A percentile compares a stretch with the other conserved stretches of the same genome.
Evolutionary conservation across 441 rosid genomes (phyloP).

Genomic region (Adansonia gregorii): DNA sequence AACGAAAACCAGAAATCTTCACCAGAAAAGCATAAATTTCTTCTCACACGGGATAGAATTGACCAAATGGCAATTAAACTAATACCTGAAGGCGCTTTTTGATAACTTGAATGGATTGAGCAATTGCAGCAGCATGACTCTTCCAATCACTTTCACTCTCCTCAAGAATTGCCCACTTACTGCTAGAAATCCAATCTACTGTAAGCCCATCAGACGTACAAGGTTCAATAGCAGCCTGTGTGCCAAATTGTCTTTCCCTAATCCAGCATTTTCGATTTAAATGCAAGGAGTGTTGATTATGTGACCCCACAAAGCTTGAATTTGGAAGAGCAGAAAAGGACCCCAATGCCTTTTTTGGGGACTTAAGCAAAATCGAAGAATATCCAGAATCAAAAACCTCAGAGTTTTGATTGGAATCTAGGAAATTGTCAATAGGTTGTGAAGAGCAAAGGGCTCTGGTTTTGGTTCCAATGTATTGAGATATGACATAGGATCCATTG

Average conservation of each 20-base stretch:
- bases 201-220: constrained; percentile 81
- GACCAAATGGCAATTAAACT: not conserved
- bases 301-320: constrained; percentile 23
- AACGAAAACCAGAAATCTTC: not conserved
- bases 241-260: constrained; percentile 36
- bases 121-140: constrained; percentile 89
- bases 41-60: constrained; percentile 7
- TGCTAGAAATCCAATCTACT: constrained; percentile 70
- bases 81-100: constrained; percentile 87
- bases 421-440: constrained; percentile 20
- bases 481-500: constrained; percentile 25
- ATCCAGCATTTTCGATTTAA: constrained; percentile 27
- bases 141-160: constrained; percentile 90
- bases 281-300: constrained; percentile 22
- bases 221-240: constrained; percentile 55
- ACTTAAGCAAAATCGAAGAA: constrained; percentile 40
- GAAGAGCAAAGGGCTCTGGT: constrained; percentile 28
- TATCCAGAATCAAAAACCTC: constrained; percentile 38
- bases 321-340: constrained; percentile 20
- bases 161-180: constrained; percentile 74
- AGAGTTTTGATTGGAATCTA: constrained; percentile 23
- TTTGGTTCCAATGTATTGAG: constrained; percentile 29
- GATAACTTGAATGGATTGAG: constrained; percentile 88
- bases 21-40: not conserved
- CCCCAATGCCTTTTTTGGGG: constrained; percentile 30